These are phyloP conservation scores for Starmerella khaoyaiensis DNA, from an alignment of 805 yeast genomes.

Conservation along the genomic window DNA sequence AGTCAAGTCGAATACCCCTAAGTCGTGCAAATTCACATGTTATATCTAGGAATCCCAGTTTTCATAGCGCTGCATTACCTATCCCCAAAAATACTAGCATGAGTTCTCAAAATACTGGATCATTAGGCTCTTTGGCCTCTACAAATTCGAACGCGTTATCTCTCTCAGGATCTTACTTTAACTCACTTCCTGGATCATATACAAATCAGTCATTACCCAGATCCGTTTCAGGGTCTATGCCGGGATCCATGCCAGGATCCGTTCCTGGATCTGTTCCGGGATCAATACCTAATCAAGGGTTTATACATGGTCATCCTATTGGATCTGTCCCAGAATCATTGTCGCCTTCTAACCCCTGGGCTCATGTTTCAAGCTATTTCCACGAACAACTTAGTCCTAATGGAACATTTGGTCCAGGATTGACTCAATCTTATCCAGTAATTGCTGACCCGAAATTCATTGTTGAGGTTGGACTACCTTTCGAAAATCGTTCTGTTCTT, in stretches of 20 bases:
- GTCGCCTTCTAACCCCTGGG: not conserved
- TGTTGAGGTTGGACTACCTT: constrained; percentile 36
- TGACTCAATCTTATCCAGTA: not conserved
- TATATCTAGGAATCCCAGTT: too few species aligned
- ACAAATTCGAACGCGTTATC: not conserved
- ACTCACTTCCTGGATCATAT: not conserved
- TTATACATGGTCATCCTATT: not conserved
- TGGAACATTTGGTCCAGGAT: too few species aligned
- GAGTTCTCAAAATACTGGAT: too few species aligned
- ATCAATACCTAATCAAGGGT: not conserved
- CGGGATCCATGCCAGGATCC: constrained; percentile 6
- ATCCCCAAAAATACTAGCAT: too few species aligned
- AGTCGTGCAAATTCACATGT: too few species aligned
- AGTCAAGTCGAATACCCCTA: too few species aligned
- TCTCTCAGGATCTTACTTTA: not conserved
- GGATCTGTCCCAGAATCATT: constrained; percentile 1
- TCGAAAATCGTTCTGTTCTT: constrained; percentile 21
- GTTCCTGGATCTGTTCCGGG: constrained; percentile 2
- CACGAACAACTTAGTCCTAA: too few species aligned
- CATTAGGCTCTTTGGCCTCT: not conserved
- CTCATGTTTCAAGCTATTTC: too few species aligned
- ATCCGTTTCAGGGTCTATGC: too few species aligned
- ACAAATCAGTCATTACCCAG: not conserved
- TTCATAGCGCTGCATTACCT: too few species aligned
- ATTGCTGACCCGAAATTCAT: constrained; percentile 13